These are phyloP conservation scores for Phytophthora crassamura DNA, from an alignment of 352 stramenopile species.

Conservation along the genomic window DNA sequence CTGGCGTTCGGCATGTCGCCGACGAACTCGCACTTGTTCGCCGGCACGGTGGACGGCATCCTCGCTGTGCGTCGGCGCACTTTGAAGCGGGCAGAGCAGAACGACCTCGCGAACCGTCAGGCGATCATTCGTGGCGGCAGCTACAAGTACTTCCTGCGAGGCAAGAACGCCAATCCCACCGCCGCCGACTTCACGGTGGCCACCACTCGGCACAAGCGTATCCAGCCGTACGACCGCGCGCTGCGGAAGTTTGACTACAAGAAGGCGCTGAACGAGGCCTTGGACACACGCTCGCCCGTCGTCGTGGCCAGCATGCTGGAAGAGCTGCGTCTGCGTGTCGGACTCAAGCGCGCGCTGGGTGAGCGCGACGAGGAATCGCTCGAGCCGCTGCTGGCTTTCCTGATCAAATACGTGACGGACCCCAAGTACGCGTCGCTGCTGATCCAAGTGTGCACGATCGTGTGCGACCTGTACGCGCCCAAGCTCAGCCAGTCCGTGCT, in stretches of 20 bases:
- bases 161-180: slow-evolving; percentile 82
- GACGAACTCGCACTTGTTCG: slow-evolving; percentile 86
- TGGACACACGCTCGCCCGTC: slow-evolving; percentile 91
- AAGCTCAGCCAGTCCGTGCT: slow-evolving; percentile 92
- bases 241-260: slow-evolving; percentile 97
- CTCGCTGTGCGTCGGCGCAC: slow-evolving; percentile 86
- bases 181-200: slow-evolving; percentile 82
- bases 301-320: slow-evolving; percentile 95
- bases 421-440: slow-evolving; percentile 94
- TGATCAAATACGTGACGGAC: slow-evolving; percentile 95
- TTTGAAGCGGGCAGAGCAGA: slow-evolving; percentile 71
- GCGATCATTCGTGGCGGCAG: slow-evolving; percentile 82
- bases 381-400: slow-evolving; percentile 95
- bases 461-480: slow-evolving; percentile 94
- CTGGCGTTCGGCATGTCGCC: slow-evolving; percentile 85
- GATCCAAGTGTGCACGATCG: slow-evolving; percentile 92
- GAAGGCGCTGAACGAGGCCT: slow-evolving; percentile 94
- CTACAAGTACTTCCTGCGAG: slow-evolving; percentile 92
- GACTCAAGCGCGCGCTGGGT: slow-evolving; percentile 89
- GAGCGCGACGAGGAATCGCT: slow-evolving; percentile 95
- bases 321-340: slow-evolving; percentile 93
- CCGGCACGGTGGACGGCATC: slow-evolving; percentile 76
- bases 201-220: slow-evolving; percentile 87
- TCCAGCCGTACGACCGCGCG: slow-evolving; percentile 93
- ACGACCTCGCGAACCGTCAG: slow-evolving; percentile 71